Conservation (phyloP, 805 yeast species). For the Diddensiella transvaalensis region DNA sequence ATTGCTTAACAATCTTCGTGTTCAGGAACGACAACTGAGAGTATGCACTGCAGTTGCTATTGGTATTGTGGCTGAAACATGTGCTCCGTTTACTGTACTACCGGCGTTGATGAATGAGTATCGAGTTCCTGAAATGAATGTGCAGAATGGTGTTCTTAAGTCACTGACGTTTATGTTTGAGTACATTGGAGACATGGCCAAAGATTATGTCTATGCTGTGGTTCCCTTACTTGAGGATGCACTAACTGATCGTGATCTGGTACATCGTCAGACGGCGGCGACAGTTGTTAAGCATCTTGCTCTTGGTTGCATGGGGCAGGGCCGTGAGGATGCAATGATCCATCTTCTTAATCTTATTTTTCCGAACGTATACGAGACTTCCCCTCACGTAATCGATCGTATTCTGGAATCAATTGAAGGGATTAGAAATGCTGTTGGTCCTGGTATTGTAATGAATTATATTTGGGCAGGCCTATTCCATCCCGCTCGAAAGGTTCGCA, state of each 20-base stretch:
- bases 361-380: constrained; percentile 90
- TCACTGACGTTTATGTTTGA: constrained; percentile 90
- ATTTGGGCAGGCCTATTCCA: constrained; percentile 87
- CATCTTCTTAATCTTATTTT: constrained; percentile 76
- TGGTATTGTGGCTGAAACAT: constrained; percentile 91
- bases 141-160: constrained; percentile 92
- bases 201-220: constrained; percentile 77
- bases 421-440: constrained; percentile 67
- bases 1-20: constrained; percentile 74
- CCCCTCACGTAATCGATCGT: constrained; percentile 89
- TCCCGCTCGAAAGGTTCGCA: constrained; percentile 84
- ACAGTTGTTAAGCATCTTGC: constrained; percentile 81
- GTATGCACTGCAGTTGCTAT: constrained; percentile 98
- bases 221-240: constrained; percentile 85
- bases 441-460: constrained; percentile 70
- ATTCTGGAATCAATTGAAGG: constrained; percentile 78
- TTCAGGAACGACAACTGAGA: constrained; percentile 93
- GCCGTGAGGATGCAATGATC: constrained; percentile 75
- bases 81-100: constrained; percentile 87
- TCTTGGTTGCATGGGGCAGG: constrained; percentile 68
- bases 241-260: constrained; percentile 81
- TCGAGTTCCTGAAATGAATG: constrained; percentile 84
- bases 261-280: constrained; percentile 94
- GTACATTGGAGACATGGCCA: constrained; percentile 75
- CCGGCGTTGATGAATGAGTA: constrained; percentile 97